Conservation (phyloP, 1,284 basidiomycete genomes). For the Cryptococcus sp. region DNA sequence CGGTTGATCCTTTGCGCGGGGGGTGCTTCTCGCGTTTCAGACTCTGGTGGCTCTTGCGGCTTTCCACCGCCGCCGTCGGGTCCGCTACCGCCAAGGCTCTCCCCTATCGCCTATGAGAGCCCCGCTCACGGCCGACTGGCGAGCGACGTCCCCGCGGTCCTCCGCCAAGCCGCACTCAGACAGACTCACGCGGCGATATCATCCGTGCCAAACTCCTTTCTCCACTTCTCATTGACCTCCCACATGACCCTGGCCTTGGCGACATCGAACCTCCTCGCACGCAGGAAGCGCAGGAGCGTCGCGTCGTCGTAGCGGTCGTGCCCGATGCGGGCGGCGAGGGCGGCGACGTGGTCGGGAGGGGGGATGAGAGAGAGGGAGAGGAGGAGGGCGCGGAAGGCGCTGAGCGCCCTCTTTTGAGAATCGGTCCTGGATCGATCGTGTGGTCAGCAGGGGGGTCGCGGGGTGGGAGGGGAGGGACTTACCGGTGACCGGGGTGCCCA, state of each 20-base stretch:
- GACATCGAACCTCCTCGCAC: slow-evolving; percentile 90
- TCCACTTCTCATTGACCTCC: slow-evolving; percentile 79
- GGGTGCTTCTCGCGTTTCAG: too few relatives aligned
- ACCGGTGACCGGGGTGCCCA: slow-evolving; percentile 77
- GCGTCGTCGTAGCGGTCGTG: slow-evolving; percentile 75
- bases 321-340: slow-evolving; percentile 37
- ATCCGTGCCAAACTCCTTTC: slow-evolving; percentile 82
- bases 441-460: not conserved
- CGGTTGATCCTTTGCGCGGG: too few relatives aligned
- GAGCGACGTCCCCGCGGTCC: not conserved
- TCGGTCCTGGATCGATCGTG: slow-evolving; percentile 52
- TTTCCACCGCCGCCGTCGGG: too few relatives aligned
- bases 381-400: slow-evolving; percentile 67
- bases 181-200: slow-evolving; percentile 70
- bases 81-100: too few relatives aligned
- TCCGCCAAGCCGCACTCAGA: not conserved
- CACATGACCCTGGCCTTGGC: slow-evolving; percentile 81
- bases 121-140: too few relatives aligned
- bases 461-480: slow-evolving; percentile 14
- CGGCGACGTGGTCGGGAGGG: slow-evolving; percentile 15
- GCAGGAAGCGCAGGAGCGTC: slow-evolving; percentile 77
- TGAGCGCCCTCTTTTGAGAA: slow-evolving; percentile 66
- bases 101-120: too few relatives aligned
- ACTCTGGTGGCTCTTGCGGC: too few relatives aligned
- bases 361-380: slow-evolving; percentile 41